Evolutionary conservation across 2,329 filamentous ascomycete genomes (phyloP).

Genomic region (Cladosporium velox): DNA sequence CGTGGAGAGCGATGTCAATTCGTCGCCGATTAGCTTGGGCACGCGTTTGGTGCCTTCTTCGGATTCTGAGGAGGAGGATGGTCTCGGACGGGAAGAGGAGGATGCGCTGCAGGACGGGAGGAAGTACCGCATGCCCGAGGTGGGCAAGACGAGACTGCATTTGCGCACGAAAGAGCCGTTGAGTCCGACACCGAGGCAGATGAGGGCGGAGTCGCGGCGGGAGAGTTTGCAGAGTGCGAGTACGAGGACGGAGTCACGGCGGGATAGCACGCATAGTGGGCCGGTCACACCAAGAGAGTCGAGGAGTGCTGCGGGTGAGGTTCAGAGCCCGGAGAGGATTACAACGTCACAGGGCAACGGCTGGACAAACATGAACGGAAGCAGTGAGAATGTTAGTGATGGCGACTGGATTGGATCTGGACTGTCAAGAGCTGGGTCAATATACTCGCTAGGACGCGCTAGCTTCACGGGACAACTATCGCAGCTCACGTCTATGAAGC

Average conservation of each 20-base stretch:
- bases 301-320: constrained; percentile 36
- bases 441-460: constrained; percentile 88
- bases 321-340: constrained; percentile 33
- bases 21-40: constrained; percentile 55
- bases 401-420: constrained; percentile 68
- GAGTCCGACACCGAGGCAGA: constrained; percentile 30
- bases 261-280: constrained; percentile 3
- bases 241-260: not conserved
- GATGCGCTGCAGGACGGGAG: constrained; percentile 63
- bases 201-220: constrained; percentile 4
- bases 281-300: constrained; percentile 8
- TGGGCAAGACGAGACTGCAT: constrained; percentile 58
- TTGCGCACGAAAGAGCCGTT: constrained; percentile 36
- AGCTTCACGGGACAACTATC: constrained; percentile 93
- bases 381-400: constrained; percentile 47
- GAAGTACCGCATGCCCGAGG: constrained; percentile 74
- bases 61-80: constrained; percentile 50
- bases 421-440: constrained; percentile 72
- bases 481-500: constrained; percentile 84
- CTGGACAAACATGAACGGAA: constrained; percentile 18
- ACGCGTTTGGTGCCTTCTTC: constrained; percentile 55
- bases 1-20: constrained; percentile 47
- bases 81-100: constrained; percentile 40
- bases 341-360: constrained; percentile 3
- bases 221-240: constrained; percentile 16